Conservation (phyloP, 1,139 yeast genomes). For the Debaryomyces sp. region DNA sequence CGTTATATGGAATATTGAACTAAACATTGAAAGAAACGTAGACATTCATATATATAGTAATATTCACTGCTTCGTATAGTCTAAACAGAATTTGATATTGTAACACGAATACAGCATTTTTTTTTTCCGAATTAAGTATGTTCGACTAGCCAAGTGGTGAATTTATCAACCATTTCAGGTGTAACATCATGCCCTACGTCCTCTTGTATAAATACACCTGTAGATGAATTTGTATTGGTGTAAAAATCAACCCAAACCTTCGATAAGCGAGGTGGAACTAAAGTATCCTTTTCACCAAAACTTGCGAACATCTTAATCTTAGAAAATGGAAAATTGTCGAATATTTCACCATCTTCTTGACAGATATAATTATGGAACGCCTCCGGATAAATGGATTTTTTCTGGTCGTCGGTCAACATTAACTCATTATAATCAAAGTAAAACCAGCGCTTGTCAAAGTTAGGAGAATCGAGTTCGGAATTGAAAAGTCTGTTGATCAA, state of each 20-base stretch:
- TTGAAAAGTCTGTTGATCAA: conserved; percentile 41
- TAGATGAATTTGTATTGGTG: conserved; percentile 27
- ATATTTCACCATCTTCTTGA: conserved; percentile 32
- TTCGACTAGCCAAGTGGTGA: conserved; percentile 35
- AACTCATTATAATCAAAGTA: conserved; percentile 41
- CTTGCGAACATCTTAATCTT: conserved; percentile 39
- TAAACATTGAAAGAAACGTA: no score
- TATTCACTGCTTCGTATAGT: not conserved
- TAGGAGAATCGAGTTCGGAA: conserved; percentile 17
- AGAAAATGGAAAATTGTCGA: conserved; percentile 38
- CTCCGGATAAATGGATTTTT: conserved; percentile 32
- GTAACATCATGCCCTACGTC: conserved; percentile 41
- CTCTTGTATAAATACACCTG: conserved; percentile 32
- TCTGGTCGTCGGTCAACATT: conserved; percentile 29
- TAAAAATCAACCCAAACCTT: conserved; percentile 38
- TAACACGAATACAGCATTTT: not conserved
- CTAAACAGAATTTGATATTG: not conserved
- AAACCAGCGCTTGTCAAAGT: conserved; percentile 32
- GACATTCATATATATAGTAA: not conserved
- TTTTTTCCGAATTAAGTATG: conserved; percentile 7
- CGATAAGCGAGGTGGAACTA: conserved; percentile 41
- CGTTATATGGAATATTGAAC: not conserved
- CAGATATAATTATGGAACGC: conserved; percentile 37
- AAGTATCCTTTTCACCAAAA: conserved; percentile 39
- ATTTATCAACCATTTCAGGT: conserved; percentile 37